phyloP scores from a whole-genome alignment of 2,329 filamentous ascomycete genomes.

The Colletotrichum spinosum region DNA sequence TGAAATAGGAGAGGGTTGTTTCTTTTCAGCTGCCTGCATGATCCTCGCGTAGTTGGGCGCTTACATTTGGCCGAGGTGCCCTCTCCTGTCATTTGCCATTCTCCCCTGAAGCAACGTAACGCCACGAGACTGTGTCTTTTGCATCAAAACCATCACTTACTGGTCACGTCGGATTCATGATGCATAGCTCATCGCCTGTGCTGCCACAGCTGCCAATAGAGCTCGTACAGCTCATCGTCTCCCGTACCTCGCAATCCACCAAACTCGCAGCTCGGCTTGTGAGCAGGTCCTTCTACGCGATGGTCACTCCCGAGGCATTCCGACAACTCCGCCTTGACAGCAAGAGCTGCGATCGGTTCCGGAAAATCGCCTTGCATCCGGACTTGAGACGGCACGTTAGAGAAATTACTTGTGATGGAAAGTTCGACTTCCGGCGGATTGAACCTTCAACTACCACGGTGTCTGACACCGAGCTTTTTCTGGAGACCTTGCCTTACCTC shows the following conservation, averaged over 20 bases:
- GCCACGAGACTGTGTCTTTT: background rate
- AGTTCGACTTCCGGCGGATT: background rate
- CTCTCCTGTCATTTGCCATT: background rate
- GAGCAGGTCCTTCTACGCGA: background rate
- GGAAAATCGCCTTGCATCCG: background rate
- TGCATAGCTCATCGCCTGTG: background rate
- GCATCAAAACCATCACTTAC: background rate
- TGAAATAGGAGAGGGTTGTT: background rate
- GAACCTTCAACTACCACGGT: background rate
- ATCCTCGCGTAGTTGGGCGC: background rate
- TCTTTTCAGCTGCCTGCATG: background rate
- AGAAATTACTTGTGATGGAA: slow-evolving; percentile 2
- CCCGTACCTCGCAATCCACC: background rate
- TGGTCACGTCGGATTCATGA: background rate
- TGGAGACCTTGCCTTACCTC: background rate
- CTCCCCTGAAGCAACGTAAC: background rate
- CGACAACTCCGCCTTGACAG: background rate
- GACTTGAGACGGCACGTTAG: slow-evolving; percentile 3
- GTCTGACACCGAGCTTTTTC: background rate
- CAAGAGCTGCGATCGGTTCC: background rate
- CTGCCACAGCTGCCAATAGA: background rate
- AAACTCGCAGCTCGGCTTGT: background rate
- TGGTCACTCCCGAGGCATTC: background rate
- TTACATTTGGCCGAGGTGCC: background rate
- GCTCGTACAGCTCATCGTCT: background rate